Evolutionary conservation across 164 flowering plant genomes (phyloP).

Genomic region (Cinnamomum chago): DNA sequence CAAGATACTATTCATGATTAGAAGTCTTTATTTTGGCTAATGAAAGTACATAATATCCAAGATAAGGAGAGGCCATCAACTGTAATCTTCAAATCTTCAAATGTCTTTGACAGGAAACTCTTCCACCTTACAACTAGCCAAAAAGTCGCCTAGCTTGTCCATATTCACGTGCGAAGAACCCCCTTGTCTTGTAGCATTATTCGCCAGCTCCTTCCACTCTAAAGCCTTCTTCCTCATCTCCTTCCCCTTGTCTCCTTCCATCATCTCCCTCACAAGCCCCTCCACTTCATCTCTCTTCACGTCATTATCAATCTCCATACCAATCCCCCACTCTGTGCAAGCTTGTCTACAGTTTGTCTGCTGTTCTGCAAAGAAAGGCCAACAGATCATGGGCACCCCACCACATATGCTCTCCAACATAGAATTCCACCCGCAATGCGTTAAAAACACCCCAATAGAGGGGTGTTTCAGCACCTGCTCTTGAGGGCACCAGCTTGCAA

Average conservation of each 20-base stretch:
- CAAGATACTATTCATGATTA: too few relatives aligned
- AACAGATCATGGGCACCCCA: constrained; percentile 31
- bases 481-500: constrained; percentile 35
- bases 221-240: constrained; percentile 21
- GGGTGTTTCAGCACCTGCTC: constrained; percentile 34
- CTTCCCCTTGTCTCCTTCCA: constrained; percentile 30
- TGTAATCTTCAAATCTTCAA: not conserved
- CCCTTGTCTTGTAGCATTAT: constrained; percentile 11
- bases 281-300: constrained; percentile 26
- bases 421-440: constrained; percentile 42
- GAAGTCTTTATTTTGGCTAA: too few relatives aligned
- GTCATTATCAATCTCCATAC: constrained; percentile 19
- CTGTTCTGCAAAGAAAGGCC: constrained; percentile 33
- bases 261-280: constrained; percentile 19
- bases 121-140: not conserved
- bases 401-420: constrained; percentile 18
- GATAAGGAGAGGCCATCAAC: too few relatives aligned
- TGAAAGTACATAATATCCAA: too few relatives aligned
- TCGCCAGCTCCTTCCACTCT: constrained; percentile 19
- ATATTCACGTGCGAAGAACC: constrained; percentile 21
- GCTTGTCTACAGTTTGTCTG: constrained; percentile 18
- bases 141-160: constrained; percentile 17
- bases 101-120: too few relatives aligned
- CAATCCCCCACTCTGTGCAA: constrained; percentile 24
- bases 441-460: constrained; percentile 31